Evolutionary conservation across 345 rosid species (phyloP), one percentile per base, ranked within the genome.

Genomic region (Eutrema japonicum): DNA sequence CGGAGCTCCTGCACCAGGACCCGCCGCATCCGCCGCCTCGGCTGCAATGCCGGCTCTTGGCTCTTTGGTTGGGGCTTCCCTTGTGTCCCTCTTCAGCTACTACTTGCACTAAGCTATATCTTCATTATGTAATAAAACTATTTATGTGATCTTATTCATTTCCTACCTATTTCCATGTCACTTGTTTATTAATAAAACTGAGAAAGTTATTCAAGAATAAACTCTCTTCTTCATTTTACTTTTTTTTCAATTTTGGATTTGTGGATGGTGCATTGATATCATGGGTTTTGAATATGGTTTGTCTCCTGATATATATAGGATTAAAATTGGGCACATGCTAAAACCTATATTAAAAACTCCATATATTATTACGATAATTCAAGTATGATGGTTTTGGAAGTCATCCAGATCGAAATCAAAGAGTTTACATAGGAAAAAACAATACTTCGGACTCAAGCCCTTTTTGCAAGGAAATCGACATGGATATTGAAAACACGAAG

Each of bases 11-110:
- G 83, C 81, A 37, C 81, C 81, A 4, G 81, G 74, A 67, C 78
- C 81, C 7, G 50, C 63, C 40, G 35, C 73, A 59, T 42, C 69
- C 2, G 77, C 38, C 13, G 81, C 78, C 14, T 52, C 73, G 7
- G 74, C 29, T 30, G 74, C 88, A 4, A 11, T 82, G 66, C 83
- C 87, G 5, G 74, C 78, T 37, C 75, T 87, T 64, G 85, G 88
- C n/a, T 81, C 87, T 11, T 16, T 86, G 68, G 67, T 83, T 35
- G 84, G 86, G 4, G 89, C 63, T 73, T 70, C 79, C 48, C 69
- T 77, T 55, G 65, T 66, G 42, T 75, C 79, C 48, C 74, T 79
- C 67, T 48, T 79, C 57, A 47, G 79, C 64, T 74, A 80, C 82
- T 75, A 61, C 75, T 40, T 71, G 74, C 78, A 75, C 73, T 78